phyloP scores from a whole-genome alignment of 352 stramenopile species.

The Peronospora destructor region DNA sequence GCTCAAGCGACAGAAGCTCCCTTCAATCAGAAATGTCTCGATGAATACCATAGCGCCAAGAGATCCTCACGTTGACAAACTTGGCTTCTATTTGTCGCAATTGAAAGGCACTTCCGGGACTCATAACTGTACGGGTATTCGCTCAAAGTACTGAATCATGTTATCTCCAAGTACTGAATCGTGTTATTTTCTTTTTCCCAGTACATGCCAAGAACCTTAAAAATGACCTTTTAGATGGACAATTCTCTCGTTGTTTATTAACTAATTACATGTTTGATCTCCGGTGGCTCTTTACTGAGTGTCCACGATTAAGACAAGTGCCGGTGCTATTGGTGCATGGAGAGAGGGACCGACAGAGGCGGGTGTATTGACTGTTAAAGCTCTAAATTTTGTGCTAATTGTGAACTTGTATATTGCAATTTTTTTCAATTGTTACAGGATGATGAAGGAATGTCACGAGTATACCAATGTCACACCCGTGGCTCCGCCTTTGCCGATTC shows the following conservation, averaged over 20 bases:
- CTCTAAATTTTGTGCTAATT: not conserved
- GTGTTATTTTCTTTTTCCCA: conserved; percentile 5
- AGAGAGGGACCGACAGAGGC: conserved; percentile 49
- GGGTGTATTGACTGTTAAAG: not conserved
- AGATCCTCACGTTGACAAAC: not conserved
- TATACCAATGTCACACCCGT: conserved; percentile 59
- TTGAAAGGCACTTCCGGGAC: conserved; percentile 27
- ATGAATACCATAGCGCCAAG: not conserved
- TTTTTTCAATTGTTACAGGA: conserved; percentile 23
- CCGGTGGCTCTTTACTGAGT: conserved; percentile 61
- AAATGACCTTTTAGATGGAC: conserved; percentile 43
- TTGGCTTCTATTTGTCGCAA: conserved; percentile 34
- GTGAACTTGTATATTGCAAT: not conserved
- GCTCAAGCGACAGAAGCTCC: conserved; percentile 25
- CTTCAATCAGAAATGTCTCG: not conserved
- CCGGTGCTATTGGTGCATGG: conserved; percentile 76
- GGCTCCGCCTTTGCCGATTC: conserved; percentile 64
- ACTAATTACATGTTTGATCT: conserved; percentile 84
- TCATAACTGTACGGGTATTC: conserved; percentile 38
- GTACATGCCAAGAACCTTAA: conserved; percentile 35
- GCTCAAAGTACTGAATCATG: not conserved
- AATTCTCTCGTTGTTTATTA: conserved; percentile 56
- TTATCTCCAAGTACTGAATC: not conserved
- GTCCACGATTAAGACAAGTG: conserved; percentile 45
- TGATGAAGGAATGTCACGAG: conserved; percentile 47